phyloP scores from a whole-genome alignment of 73 alveolate species.

The Blepharisma stoltei region DNA sequence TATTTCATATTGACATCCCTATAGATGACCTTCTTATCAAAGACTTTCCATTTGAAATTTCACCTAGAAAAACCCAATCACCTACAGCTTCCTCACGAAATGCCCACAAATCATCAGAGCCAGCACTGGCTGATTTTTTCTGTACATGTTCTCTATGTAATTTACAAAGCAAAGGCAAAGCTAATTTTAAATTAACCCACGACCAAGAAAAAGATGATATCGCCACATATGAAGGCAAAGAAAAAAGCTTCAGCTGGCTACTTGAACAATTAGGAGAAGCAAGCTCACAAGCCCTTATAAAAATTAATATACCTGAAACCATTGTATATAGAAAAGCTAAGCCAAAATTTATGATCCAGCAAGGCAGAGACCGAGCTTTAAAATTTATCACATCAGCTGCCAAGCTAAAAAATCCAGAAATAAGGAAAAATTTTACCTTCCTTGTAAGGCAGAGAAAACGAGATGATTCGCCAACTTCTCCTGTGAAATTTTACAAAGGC shows the following conservation, averaged over 20 bases:
- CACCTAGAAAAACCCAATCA: too few species aligned
- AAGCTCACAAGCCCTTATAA: not conserved
- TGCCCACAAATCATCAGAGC: not conserved
- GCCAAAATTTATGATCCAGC: slow-evolving; percentile 8
- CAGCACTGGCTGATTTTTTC: not conserved
- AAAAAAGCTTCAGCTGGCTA: slow-evolving; percentile 20
- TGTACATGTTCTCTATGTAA: slow-evolving; percentile 12
- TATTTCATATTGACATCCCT: too few species aligned
- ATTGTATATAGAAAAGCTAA: not conserved
- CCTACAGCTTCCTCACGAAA: too few species aligned
- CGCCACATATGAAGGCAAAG: slow-evolving; percentile 28
- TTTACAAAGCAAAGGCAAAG: not conserved
- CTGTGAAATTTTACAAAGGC: too few species aligned
- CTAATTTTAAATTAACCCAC: not conserved
- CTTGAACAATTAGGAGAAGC: slow-evolving; percentile 11
- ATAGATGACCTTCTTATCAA: too few species aligned
- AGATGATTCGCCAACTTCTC: not conserved
- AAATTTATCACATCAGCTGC: not conserved
- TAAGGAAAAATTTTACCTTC: not conserved
- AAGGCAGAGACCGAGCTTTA: slow-evolving; percentile 7
- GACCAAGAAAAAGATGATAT: slow-evolving; percentile 18
- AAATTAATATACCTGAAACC: slow-evolving; percentile 25
- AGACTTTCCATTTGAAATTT: too few species aligned
- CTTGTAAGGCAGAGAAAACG: not conserved
- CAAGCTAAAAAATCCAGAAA: slow-evolving; percentile 25